Conservation (phyloP, 352 stramenopile species). For the Globisporangium canariense region DNA sequence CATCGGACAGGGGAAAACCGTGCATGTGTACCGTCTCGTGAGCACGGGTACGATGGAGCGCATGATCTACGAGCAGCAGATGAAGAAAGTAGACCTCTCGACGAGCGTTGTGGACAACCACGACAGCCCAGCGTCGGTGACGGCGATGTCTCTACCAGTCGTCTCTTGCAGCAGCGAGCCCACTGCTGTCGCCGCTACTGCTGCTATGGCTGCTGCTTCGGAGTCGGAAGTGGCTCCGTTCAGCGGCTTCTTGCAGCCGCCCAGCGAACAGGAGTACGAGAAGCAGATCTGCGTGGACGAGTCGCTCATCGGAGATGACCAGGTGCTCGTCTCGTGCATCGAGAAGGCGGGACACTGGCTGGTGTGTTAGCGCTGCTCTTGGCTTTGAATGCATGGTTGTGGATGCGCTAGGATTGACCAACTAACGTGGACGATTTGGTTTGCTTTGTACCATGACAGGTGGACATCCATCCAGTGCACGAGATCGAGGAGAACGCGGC, state of each 20-base stretch:
- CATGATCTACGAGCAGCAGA: slow-evolving; percentile 90
- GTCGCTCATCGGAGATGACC: slow-evolving; percentile 39
- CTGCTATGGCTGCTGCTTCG: background rate
- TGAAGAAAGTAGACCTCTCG: slow-evolving; percentile 82
- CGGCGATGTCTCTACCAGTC: background rate
- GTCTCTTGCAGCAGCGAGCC: background rate
- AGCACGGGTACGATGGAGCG: slow-evolving; percentile 91
- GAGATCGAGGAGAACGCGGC: slow-evolving; percentile 21
- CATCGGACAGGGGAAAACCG: slow-evolving; percentile 85
- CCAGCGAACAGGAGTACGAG: slow-evolving; percentile 27
- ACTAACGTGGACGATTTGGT: slow-evolving; percentile 8
- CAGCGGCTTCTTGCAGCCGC: slow-evolving; percentile 62
- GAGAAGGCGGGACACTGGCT: slow-evolving; percentile 57
- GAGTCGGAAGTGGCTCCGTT: slow-evolving; percentile 22
- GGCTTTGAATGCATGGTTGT: background rate
- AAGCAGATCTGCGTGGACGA: slow-evolving; percentile 31
- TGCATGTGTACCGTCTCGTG: slow-evolving; percentile 92
- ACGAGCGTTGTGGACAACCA: slow-evolving; percentile 72
- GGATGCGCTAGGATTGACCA: background rate
- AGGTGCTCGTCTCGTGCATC: slow-evolving; percentile 58
- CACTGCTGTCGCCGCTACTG: background rate
- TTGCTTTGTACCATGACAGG: slow-evolving; percentile 13
- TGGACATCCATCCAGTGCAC: slow-evolving; percentile 42
- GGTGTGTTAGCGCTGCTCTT: slow-evolving; percentile 26
- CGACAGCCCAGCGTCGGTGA: background rate